A percentile compares a stretch with the other conserved stretches of the same genome.
These are phyloP conservation scores for Wickerhamiella lipophila DNA, from an alignment of 805 yeast genomes.

Conservation along the genomic window DNA sequence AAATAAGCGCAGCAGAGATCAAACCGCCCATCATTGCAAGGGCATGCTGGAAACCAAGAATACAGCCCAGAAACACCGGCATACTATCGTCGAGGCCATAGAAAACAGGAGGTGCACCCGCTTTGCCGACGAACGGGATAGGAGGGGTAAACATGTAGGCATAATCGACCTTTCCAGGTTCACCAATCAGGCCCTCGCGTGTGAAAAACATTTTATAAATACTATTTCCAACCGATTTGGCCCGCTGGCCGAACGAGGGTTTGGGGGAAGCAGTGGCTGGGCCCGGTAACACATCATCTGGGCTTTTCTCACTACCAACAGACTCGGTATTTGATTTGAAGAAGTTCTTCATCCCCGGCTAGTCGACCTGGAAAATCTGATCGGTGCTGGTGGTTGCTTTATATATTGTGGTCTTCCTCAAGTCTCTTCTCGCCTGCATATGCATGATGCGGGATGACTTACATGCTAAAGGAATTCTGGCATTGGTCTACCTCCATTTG, in stretches of 20 bases:
- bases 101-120: conserved; percentile 51
- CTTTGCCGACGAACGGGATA: conserved; percentile 48
- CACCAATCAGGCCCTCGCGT: conserved; percentile 72
- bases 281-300: conserved; percentile 1
- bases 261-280: conserved; percentile 2
- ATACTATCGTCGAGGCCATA: conserved; percentile 68
- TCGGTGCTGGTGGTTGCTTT: background rate
- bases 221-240: background rate
- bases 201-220: conserved; percentile 39
- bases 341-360: conserved; percentile 1
- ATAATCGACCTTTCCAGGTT: conserved; percentile 48
- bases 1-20: conserved; percentile 69
- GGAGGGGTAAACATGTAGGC: conserved; percentile 66
- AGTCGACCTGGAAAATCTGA: background rate
- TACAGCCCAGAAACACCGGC: conserved; percentile 64
- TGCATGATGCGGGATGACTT: background rate
- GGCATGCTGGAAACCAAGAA: conserved; percentile 79
- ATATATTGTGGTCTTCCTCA: background rate
- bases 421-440: background rate
- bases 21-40: conserved; percentile 88
- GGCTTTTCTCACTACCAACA: background rate
- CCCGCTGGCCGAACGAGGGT: background rate
- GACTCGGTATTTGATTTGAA: conserved; percentile 7
- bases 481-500: no score
- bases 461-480: background rate